phyloP scores from a whole-genome alignment of 129 eudicot species.

The Lactuca saligna region DNA sequence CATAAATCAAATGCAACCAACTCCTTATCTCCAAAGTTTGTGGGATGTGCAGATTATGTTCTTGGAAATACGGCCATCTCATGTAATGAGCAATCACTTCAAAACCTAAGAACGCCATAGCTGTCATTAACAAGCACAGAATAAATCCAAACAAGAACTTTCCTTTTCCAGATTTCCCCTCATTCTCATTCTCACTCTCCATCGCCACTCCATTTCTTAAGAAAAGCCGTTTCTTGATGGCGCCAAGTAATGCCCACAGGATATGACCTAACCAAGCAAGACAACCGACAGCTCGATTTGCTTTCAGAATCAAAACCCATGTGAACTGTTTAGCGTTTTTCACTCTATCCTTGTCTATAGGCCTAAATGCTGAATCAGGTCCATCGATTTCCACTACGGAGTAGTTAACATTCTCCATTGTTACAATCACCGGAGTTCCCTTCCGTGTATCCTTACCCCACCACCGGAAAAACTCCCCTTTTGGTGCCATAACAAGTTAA shows the following conservation, averaged over 20 bases:
- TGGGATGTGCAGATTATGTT: neutral
- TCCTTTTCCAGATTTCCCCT: conserved; percentile 3
- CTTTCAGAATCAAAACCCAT: conserved; percentile 50
- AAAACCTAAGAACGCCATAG: neutral
- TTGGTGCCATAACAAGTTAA: neutral
- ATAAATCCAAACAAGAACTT: neutral
- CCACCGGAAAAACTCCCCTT: neutral
- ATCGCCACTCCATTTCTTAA: conserved; percentile 34
- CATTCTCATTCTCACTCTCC: conserved; percentile 36
- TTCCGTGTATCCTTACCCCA: conserved; percentile 7
- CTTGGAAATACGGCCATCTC: neutral
- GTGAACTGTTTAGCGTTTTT: conserved; percentile 53
- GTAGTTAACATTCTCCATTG: conserved; percentile 51
- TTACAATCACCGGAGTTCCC: conserved; percentile 56
- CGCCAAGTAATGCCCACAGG: conserved; percentile 36
- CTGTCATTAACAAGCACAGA: neutral
- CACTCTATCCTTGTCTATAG: conserved; percentile 39
- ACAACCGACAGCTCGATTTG: conserved; percentile 45
- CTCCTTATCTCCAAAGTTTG: neutral
- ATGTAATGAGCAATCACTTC: neutral
- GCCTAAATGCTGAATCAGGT: conserved; percentile 35
- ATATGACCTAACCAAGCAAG: conserved; percentile 44
- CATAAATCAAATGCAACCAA: neutral
- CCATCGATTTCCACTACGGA: conserved; percentile 45
- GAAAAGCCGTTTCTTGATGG: conserved; percentile 43